phyloP scores from a whole-genome alignment of 345 rosid genomes.

The Eutrema yunnanense region DNA sequence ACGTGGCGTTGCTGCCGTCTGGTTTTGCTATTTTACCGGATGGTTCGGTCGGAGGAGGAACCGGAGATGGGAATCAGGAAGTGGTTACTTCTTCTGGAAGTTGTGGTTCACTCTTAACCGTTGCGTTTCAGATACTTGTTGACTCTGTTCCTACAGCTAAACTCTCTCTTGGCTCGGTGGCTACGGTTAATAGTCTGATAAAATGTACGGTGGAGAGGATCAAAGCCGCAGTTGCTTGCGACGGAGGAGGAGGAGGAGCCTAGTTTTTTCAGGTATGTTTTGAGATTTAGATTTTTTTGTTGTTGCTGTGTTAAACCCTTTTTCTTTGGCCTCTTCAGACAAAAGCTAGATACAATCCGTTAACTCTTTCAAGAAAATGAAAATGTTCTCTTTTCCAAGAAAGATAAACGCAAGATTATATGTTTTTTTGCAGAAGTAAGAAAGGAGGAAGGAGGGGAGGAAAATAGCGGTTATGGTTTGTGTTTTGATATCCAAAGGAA shows the following conservation, averaged over 20 bases:
- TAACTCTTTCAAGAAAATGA: too few relatives aligned
- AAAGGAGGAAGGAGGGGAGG: background rate
- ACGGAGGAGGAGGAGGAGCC: background rate
- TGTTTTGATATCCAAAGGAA: slow-evolving; percentile 37
- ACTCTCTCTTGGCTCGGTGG: slow-evolving; percentile 87
- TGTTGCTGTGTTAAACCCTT: background rate
- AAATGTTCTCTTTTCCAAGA: too few relatives aligned
- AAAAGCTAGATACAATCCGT: background rate
- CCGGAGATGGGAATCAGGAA: slow-evolving; percentile 25
- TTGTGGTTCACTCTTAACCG: slow-evolving; percentile 77
- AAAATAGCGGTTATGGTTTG: slow-evolving; percentile 6
- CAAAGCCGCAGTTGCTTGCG: slow-evolving; percentile 57
- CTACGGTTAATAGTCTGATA: slow-evolving; percentile 86
- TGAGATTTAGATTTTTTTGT: background rate
- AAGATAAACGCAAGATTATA: background rate
- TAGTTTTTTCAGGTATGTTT: slow-evolving; percentile 22
- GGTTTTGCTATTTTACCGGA: slow-evolving; percentile 96
- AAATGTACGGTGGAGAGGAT: slow-evolving; percentile 95
- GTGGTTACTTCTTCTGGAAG: slow-evolving; percentile 18
- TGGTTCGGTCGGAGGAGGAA: slow-evolving; percentile 42
- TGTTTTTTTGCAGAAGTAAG: background rate
- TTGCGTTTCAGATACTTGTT: slow-evolving; percentile 91
- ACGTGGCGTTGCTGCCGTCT: slow-evolving; percentile 90
- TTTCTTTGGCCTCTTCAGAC: background rate
- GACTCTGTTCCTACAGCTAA: slow-evolving; percentile 91